Conservation (phyloP, 257 asterid species). For the Cruciata laevipes region DNA sequence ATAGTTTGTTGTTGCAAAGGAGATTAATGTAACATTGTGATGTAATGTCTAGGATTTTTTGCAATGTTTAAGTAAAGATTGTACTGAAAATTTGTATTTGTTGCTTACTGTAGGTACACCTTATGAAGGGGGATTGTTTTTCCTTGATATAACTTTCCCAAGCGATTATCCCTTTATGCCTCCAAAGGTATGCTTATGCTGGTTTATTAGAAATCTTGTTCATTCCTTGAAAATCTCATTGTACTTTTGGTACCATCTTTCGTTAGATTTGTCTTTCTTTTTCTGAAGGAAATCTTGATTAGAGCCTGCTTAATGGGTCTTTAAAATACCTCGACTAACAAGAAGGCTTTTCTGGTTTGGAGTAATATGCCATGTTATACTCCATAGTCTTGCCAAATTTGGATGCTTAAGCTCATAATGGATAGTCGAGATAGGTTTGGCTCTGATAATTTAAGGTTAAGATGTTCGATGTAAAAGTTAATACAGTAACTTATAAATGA, state of each 20-base stretch:
- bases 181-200: constrained; percentile 60
- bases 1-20: neutral
- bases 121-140: constrained; percentile 77
- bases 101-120: constrained; percentile 70
- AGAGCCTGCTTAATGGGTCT: neutral
- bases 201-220: neutral
- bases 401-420: neutral
- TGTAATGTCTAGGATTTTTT: no score
- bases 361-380: no score
- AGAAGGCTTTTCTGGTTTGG: neutral
- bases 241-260: neutral
- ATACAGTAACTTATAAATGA: no score
- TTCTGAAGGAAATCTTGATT: neutral
- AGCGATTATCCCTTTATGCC: constrained; percentile 81
- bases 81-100: constrained; percentile 4
- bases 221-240: neutral
- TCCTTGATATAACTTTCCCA: constrained; percentile 85
- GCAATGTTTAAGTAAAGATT: no score
- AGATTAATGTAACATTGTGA: no score
- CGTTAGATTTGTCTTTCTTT: neutral
- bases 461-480: no score
- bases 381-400: no score
- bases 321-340: neutral
- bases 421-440: neutral
- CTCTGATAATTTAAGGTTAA: no score